Evolutionary conservation across 2,329 filamentous ascomycete species (phyloP).

Genomic region (Gnomoniopsis sp.): DNA sequence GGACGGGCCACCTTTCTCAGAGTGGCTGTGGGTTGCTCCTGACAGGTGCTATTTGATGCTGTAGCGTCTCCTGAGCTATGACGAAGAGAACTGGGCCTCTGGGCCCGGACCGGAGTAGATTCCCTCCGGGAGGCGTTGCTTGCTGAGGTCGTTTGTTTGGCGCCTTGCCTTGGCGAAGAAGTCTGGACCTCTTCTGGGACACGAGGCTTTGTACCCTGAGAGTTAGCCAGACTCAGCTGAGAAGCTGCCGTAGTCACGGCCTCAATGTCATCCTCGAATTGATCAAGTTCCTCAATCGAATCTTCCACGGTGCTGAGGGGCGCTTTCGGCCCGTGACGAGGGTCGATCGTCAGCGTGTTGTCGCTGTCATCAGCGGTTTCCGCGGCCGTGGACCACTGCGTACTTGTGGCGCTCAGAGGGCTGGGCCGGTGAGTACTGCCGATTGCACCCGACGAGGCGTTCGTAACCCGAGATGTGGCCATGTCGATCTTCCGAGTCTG

Average conservation of each 20-base stretch:
- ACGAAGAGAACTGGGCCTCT: not conserved
- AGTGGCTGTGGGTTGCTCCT: slow-evolving; percentile 24
- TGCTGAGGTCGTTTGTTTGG: not conserved
- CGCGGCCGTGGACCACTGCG: slow-evolving; percentile 11
- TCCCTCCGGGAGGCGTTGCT: not conserved
- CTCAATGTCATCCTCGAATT: slow-evolving; percentile 60
- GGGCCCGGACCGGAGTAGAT: not conserved
- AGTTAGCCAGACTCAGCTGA: slow-evolving; percentile 4
- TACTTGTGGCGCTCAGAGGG: slow-evolving; percentile 4
- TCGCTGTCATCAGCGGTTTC: slow-evolving; percentile 15
- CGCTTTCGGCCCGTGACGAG: not conserved
- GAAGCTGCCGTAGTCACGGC: slow-evolving; percentile 32
- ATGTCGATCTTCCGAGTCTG: slow-evolving; percentile 1
- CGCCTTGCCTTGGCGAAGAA: not conserved
- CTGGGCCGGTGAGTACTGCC: slow-evolving; percentile 2
- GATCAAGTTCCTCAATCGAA: slow-evolving; percentile 60
- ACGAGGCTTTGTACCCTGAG: not conserved
- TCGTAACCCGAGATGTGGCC: not conserved
- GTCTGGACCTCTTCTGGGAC: not conserved
- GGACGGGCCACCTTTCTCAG: slow-evolving; percentile 32
- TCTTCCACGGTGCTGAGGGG: slow-evolving; percentile 49
- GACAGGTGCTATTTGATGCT: not conserved
- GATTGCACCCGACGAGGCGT: not conserved
- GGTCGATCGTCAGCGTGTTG: slow-evolving; percentile 13
- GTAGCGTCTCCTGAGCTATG: not conserved